Evolutionary conservation across 2,329 filamentous ascomycete species (phyloP).

Genomic region (Chalaropsis ovoidea): DNA sequence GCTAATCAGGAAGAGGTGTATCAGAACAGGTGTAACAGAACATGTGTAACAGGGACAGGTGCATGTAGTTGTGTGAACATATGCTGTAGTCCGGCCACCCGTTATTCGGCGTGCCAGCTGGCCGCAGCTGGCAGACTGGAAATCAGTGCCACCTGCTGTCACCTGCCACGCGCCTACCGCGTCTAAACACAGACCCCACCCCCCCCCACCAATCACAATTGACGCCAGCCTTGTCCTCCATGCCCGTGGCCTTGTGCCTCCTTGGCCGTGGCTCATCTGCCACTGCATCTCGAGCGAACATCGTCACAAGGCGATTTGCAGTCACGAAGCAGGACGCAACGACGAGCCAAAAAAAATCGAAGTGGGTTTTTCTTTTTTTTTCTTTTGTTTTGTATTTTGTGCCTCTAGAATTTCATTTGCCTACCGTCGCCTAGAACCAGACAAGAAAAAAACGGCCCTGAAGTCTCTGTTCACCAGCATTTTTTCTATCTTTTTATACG

Average conservation of each 20-base stretch:
- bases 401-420: not conserved
- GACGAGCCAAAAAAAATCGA: not conserved
- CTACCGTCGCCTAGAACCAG: not conserved
- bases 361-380: slow-evolving; percentile 4
- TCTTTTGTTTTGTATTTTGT: slow-evolving; percentile 8
- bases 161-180: slow-evolving; percentile 12
- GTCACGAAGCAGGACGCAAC: no score
- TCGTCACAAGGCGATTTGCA: not conserved
- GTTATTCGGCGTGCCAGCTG: no score
- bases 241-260: not conserved
- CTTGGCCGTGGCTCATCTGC: not conserved
- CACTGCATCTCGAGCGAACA: not conserved
- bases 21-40: no score
- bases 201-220: slow-evolving; percentile 15
- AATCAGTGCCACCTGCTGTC: no score
- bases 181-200: not conserved
- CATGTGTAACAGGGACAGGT: no score
- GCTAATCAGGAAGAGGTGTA: not conserved
- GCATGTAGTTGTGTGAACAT: not conserved
- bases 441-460: not conserved
- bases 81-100: no score
- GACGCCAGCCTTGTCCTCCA: slow-evolving; percentile 14
- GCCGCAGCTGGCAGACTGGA: no score
- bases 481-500: not conserved
- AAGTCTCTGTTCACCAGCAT: not conserved